Base-by-base conservation (phyloP, 2,329 filamentous ascomycete genomes). In the Sclerotiophoma versabilis region DNA sequence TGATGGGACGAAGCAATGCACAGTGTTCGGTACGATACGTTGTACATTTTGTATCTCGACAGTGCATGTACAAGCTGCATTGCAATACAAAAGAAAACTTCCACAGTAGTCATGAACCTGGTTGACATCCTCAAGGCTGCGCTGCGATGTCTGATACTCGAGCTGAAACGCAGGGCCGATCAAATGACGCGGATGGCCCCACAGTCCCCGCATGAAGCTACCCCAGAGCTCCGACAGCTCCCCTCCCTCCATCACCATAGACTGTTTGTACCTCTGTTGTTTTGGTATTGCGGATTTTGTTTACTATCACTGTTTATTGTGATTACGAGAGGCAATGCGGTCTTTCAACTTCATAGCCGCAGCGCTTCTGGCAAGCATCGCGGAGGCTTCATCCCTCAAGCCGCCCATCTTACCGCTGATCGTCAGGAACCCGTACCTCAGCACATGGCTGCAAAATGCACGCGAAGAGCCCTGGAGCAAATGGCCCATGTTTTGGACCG, bases 401-500 rank as follows among this genome's bases (percentile, higher is more conserved):
- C 84, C 85, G 49, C 79, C 80, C 11, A 77, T 82, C 6, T 74
- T 82, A 39, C 80, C 80, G 12, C 73, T 82, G 58, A 76, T 81
- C 52, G 80, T 82, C 38, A 75, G 80, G 51, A 82, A 79, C 54
- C 80, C 80, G 14, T 82, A 82, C 63, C 69, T 82, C 49, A 81
- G 78, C 50, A 80, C 79, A 65, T 83, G 74, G 81, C 78, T 91
- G 51, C 80, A 81, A 41, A 82, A 84, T 73, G 90, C 91, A 33
- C 83, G 92, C 62, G 83, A 88, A 50, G 82, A 82, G 38, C 92
- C 92, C 2, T 96, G 91, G 91, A 83, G 86, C 48, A 84, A 85
- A 76, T 96, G 92, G 92, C 92, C 92, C 20, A 93, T 93, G 73
- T 92, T 93, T 73, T 93, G 87, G 81, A 90, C 88, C 6, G 89